phyloP scores from a whole-genome alignment of 1,284 basidiomycete species.

The Amylostereum chailletii region DNA sequence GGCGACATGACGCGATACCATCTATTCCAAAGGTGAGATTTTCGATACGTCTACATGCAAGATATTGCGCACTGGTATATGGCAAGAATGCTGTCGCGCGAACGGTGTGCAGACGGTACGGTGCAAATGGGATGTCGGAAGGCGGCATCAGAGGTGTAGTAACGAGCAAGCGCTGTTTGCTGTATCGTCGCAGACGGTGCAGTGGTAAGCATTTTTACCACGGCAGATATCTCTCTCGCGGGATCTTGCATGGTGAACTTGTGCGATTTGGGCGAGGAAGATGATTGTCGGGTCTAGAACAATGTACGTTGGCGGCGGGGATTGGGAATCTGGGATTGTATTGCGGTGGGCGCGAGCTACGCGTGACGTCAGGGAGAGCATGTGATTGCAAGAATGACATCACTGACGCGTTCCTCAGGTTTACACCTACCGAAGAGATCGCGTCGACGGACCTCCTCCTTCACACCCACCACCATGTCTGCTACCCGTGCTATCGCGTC shows the following conservation, averaged over 20 bases:
- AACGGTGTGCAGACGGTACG: conserved; percentile 33
- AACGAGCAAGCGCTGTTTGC: conserved; percentile 13
- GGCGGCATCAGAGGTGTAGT: conserved; percentile 39
- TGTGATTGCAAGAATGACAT: background rate
- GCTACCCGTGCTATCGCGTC: background rate
- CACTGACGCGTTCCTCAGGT: no score
- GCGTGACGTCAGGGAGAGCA: conserved; percentile 1
- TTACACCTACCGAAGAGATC: no score
- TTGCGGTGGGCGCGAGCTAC: background rate
- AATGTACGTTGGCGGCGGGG: no score
- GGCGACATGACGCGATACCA: conserved; percentile 57
- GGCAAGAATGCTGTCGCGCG: conserved; percentile 39
- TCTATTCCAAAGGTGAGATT: conserved; percentile 21
- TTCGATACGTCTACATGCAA: background rate
- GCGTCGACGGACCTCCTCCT: background rate
- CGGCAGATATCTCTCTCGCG: conserved; percentile 33
- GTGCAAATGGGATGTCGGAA: conserved; percentile 48
- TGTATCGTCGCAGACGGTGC: conserved; percentile 20
- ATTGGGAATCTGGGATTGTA: no score
- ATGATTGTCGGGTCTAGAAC: background rate
- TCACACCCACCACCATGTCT: background rate
- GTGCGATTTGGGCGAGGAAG: background rate
- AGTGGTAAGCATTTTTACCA: conserved; percentile 35
- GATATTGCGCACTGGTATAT: conserved; percentile 38
- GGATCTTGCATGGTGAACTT: conserved; percentile 42